phyloP scores from a whole-genome alignment of 2,329 filamentous ascomycete genomes.

The Colletotrichum brevisporum region DNA sequence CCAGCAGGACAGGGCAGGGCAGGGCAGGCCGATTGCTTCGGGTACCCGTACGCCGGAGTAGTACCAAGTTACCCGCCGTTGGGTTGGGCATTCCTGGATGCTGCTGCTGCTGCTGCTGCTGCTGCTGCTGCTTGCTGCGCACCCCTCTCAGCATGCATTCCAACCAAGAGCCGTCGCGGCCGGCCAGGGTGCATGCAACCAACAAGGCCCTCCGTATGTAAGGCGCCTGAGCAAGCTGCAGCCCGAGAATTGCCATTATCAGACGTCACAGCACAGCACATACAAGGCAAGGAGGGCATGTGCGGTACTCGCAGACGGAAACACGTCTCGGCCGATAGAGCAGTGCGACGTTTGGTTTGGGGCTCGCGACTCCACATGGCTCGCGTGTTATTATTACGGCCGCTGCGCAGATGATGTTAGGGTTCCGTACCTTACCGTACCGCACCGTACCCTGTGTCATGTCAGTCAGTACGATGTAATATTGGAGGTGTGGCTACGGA shows the following conservation, averaged over 20 bases:
- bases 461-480: too few relatives aligned
- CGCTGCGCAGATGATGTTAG: slow-evolving; percentile 16
- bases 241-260: slow-evolving; percentile 31
- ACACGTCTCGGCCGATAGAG: slow-evolving; percentile 40
- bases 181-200: slow-evolving; percentile 28
- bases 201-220: slow-evolving; percentile 22
- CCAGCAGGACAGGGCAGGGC: background rate
- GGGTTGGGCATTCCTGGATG: slow-evolving; percentile 23
- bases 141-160: slow-evolving; percentile 6
- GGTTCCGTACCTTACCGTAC: too few relatives aligned
- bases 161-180: slow-evolving; percentile 31
- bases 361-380: slow-evolving; percentile 25
- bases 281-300: slow-evolving; percentile 4
- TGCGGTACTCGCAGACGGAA: slow-evolving; percentile 25
- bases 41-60: slow-evolving; percentile 22
- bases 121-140: slow-evolving; percentile 7
- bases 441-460: too few relatives aligned
- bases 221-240: slow-evolving; percentile 33
- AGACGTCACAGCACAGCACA: slow-evolving; percentile 39
- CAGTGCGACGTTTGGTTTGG: slow-evolving; percentile 33
- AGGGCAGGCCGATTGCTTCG: slow-evolving; percentile 14
- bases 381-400: slow-evolving; percentile 17
- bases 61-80: slow-evolving; percentile 13
- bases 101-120: slow-evolving; percentile 7
- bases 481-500: background rate